Base-by-base conservation (phyloP, 2,329 filamentous ascomycete species). In the Emmonsia crescens region DNA sequence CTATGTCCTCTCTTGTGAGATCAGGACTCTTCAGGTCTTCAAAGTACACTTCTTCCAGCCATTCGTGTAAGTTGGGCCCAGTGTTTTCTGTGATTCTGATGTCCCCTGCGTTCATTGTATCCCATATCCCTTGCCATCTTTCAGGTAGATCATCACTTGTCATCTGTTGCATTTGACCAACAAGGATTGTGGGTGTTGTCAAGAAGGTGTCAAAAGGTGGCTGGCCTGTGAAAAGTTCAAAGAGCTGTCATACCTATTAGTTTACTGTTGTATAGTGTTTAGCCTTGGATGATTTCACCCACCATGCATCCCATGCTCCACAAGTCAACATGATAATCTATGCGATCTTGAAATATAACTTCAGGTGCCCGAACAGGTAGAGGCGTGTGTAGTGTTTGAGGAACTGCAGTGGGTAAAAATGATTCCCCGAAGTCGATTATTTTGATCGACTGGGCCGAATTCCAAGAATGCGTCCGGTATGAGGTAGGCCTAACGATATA, bases 361-460 rank as follows among this genome's bases (percentile, higher is more conserved):
- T 78, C 75, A 0, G 75, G 75, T 51, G 75, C 70, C 12, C 71
- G 70, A 59, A 77, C 48, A 60, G 61, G 2, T 49, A 76, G 62
- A 12, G 73, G 76, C 33, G 71, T 76, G 51, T 74, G 66, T 12
- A 77, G 67, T 4, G 63, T 67, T 48, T 66, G 19, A 60, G 73
- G 72, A 21, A 31, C 6, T 1, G 68, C 60, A 14, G 65, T 21
- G 12, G 4, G 49, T 12, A 62, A 62, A 60, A 77, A 77, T 48
- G 74, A 74, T 65, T 76, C 67, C 0, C 75, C 73, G 60, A 76
- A 76, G 61, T 77, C 74, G 12, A 76, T 64, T n/a, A 75, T 70
- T 52, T 74, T 74, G 64, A 72, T 65, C 0, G 52, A 9, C 27
- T 64, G 57, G 3, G 63, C 27, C 27, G 52, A 61, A 29, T 60